These are phyloP conservation scores for Brassica incana DNA, from an alignment of 345 rosid species.

Conservation along the genomic window DNA sequence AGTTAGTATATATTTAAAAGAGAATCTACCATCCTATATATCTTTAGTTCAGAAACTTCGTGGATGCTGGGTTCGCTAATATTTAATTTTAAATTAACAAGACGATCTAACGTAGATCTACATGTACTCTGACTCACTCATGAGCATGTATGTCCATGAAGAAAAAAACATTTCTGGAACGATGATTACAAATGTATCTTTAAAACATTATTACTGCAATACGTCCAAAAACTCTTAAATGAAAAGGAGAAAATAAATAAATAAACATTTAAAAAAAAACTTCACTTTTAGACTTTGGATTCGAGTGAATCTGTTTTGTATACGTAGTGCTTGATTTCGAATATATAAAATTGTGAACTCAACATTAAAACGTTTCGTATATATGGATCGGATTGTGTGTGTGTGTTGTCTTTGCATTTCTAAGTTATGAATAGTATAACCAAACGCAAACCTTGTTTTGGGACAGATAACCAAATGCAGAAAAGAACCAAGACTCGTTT, in stretches of 20 bases:
- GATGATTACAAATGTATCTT: neutral
- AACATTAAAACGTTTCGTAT: neutral
- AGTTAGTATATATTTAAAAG: neutral
- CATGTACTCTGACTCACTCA: constrained; percentile 11
- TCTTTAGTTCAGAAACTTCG: constrained; percentile 13
- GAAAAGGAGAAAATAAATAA: neutral
- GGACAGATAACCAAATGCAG: neutral
- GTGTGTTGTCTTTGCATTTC: neutral
- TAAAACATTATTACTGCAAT: neutral
- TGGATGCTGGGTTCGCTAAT: constrained; percentile 21
- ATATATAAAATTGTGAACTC: neutral
- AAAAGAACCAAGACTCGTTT: neutral
- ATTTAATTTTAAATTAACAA: neutral
- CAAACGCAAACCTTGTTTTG: neutral
- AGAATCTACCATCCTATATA: neutral
- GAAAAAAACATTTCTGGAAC: neutral
- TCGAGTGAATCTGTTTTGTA: neutral
- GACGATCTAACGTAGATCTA: constrained; percentile 5
- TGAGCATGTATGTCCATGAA: neutral
- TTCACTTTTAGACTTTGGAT: neutral
- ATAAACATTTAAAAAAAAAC: neutral
- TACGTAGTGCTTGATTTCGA: neutral
- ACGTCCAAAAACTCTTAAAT: neutral
- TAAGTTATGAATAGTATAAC: neutral
- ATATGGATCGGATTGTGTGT: neutral